A percentile compares a stretch with the other conserved stretches of the same genome.
Evolutionary conservation across 805 yeast species (phyloP).

Genomic region (Teunomyces atbi): DNA sequence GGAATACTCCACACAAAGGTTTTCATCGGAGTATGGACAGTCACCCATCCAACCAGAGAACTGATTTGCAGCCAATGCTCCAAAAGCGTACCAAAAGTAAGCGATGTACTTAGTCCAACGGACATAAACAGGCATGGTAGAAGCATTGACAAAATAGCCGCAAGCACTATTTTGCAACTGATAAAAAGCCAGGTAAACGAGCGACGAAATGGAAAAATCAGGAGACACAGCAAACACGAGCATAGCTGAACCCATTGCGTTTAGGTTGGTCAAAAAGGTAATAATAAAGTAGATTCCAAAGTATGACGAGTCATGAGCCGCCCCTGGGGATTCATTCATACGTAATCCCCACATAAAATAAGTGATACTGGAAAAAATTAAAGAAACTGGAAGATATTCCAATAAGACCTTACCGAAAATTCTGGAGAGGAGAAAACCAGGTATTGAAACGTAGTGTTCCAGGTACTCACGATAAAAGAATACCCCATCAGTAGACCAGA

Average conservation of each 20-base stretch:
- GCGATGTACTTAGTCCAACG: slow-evolving; percentile 80
- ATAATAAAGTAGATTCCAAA: slow-evolving; percentile 66
- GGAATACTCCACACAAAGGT: slow-evolving; percentile 18
- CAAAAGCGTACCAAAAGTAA: slow-evolving; percentile 76
- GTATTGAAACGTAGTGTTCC: slow-evolving; percentile 21
- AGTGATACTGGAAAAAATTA: slow-evolving; percentile 19
- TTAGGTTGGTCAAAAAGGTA: slow-evolving; percentile 53
- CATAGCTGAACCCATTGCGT: slow-evolving; percentile 56
- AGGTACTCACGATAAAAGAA: slow-evolving; percentile 23
- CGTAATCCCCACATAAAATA: slow-evolving; percentile 29
- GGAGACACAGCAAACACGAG: slow-evolving; percentile 53
- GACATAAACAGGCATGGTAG: slow-evolving; percentile 78
- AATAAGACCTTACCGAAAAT: slow-evolving; percentile 21
- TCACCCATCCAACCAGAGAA: slow-evolving; percentile 61
- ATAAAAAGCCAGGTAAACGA: slow-evolving; percentile 59
- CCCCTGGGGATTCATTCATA: slow-evolving; percentile 10
- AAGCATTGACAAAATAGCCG: slow-evolving; percentile 76
- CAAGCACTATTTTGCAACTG: slow-evolving; percentile 75
- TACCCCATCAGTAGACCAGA: slow-evolving; percentile 23
- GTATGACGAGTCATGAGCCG: slow-evolving; percentile 7
- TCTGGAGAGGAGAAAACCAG: slow-evolving; percentile 22
- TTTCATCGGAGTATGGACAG: slow-evolving; percentile 37
- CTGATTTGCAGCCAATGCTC: slow-evolving; percentile 63
- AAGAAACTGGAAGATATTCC: slow-evolving; percentile 23
- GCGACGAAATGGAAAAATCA: slow-evolving; percentile 59